Evolutionary conservation across 179 eudicot genomes (phyloP), one percentile per base, ranked within the genome.

Genomic region (Vitellaria paradoxa): DNA sequence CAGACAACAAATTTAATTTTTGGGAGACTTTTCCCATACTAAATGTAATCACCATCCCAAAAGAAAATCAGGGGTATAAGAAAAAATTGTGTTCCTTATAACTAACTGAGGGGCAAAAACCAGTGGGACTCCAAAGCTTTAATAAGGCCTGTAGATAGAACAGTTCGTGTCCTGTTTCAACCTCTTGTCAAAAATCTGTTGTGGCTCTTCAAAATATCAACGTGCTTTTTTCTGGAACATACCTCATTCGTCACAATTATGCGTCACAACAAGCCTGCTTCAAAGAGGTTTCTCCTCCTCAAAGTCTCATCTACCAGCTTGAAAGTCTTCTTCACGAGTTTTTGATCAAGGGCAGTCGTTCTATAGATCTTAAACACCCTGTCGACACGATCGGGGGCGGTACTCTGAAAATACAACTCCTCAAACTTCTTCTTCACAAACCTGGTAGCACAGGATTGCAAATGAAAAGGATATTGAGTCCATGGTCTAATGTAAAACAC

Each of bases 381-480:
- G 78, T 95, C 98, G 60, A 90, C 93, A 46, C 89, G 87, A 81
- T 93, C 97, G 57, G 97, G 95, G 70, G 93, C 85, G 64, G 97
- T 92, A 84, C 91, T 88, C 66, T 93, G 99, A 81, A 88, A 93
- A 85, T 95, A 95, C 81, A 93, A 83, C 87, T 95, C 99, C 85
- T 95, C 99, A 47, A 95, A 93, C 85, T 93, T 95, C 86, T 95
- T 95, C 86, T 95, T 95, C 78, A 95, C 98, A 75, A 88, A 95
- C 86, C 99, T 93, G 87, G 69, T 57, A 49, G 15, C 46, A 63
- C 26, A n/a, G 8, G 10, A 9, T 45, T 20, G 14, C 13, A 46
- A 67, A 67, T 7, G 53, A 5, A 67, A 67, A n/a, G 71, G 15
- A 62, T 57, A 57, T 57, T 57, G 15, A 65, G 37, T 2, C 37